Evolutionary conservation across 257 asterid species (phyloP).

Genomic region (Cinchona pubescens): DNA sequence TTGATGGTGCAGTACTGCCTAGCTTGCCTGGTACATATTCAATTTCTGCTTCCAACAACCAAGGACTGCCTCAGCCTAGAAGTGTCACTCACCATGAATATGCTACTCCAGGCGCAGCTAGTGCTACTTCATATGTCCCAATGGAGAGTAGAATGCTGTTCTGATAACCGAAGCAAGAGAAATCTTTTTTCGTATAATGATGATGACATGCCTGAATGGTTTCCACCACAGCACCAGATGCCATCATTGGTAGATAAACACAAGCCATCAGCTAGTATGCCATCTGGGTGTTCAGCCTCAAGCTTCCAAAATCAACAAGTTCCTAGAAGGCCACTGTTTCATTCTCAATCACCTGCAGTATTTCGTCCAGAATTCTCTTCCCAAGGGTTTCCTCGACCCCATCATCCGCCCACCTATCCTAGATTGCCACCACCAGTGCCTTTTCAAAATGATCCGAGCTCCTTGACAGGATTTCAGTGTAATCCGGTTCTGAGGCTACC

Average conservation of each 20-base stretch:
- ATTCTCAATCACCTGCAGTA: slow-evolving; percentile 5
- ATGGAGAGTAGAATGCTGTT: no score
- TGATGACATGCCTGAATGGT: slow-evolving; percentile 34
- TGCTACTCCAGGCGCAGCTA: slow-evolving; percentile 8
- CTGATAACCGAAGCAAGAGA: no score
- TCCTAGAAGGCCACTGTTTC: slow-evolving; percentile 9
- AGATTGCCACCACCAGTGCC: slow-evolving; percentile 15
- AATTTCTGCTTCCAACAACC: slow-evolving; percentile 2
- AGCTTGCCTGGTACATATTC: slow-evolving; percentile 5
- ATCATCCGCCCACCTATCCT: slow-evolving; percentile 10
- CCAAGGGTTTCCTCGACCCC: slow-evolving; percentile 5
- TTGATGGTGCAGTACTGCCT: background rate
- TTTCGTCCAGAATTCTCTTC: background rate
- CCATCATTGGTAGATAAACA: background rate
- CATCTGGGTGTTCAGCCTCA: background rate
- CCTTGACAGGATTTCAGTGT: slow-evolving; percentile 18
- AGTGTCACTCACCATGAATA: background rate
- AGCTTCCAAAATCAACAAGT: slow-evolving; percentile 7
- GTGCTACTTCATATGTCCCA: background rate
- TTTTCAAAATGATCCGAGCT: slow-evolving; percentile 13
- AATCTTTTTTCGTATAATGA: no score
- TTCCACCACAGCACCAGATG: slow-evolving; percentile 17
- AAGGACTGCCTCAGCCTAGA: slow-evolving; percentile 9
- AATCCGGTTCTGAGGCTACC: slow-evolving; percentile 10
- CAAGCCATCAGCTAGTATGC: background rate